Evolutionary conservation across 805 yeast species (phyloP).

Genomic region (Maudiozyma barnettii): DNA sequence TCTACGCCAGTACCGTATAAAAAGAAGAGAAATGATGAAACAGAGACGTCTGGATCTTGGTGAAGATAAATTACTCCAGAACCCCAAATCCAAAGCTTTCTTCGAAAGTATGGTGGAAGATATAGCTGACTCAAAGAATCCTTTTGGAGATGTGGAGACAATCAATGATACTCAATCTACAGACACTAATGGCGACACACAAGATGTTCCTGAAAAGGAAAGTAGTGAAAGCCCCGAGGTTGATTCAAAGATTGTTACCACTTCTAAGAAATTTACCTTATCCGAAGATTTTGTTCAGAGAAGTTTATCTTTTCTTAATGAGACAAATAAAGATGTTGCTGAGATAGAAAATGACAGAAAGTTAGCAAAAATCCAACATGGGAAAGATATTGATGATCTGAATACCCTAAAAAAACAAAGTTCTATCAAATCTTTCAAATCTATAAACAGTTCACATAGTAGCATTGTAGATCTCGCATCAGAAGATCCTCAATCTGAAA

Average conservation of each 20-base stretch:
- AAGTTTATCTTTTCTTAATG: conserved; percentile 43
- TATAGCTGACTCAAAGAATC: conserved; percentile 24
- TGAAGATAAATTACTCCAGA: conserved; percentile 37
- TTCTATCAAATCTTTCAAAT: conserved; percentile 25
- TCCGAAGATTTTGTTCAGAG: conserved; percentile 48
- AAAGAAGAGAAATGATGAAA: conserved; percentile 40
- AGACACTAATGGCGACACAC: conserved; percentile 1
- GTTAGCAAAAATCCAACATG: conserved; percentile 13
- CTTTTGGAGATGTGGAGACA: conserved; percentile 24
- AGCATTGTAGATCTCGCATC: conserved; percentile 14
- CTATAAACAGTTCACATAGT: background rate
- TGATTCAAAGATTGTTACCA: conserved; percentile 22
- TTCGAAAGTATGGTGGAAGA: conserved; percentile 54
- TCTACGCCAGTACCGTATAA: conserved; percentile 29
- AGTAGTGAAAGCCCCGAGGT: conserved; percentile 8
- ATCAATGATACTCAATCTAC: conserved; percentile 11
- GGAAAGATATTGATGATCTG: conserved; percentile 36
- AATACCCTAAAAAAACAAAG: conserved; percentile 38
- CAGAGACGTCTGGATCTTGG: conserved; percentile 37
- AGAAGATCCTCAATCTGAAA: conserved; percentile 6
- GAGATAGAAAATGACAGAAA: conserved; percentile 28
- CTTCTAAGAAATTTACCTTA: conserved; percentile 30
- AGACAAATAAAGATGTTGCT: conserved; percentile 22
- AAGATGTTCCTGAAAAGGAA: conserved; percentile 22
- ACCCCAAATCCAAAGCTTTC: conserved; percentile 55